phyloP scores from a whole-genome alignment of 768 basidiomycete genomes.

The Termitomyces sp. region DNA sequence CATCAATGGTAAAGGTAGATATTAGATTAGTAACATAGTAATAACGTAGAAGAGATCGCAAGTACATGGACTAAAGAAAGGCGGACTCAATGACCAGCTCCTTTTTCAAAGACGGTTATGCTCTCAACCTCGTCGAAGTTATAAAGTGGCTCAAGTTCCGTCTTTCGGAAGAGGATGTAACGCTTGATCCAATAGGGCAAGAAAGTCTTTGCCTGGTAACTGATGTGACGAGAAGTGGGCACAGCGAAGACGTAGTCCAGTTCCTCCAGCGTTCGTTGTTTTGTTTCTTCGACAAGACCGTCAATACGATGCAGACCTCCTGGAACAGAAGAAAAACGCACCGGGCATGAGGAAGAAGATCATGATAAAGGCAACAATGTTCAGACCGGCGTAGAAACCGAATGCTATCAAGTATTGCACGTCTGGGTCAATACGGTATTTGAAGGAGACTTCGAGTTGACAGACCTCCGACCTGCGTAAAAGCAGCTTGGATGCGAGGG shows the following conservation, averaged over 20 bases:
- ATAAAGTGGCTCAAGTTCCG: constrained; percentile 40
- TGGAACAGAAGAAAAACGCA: constrained; percentile 19
- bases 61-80: not conserved
- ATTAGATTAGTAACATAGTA: no score
- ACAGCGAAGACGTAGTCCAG: constrained; percentile 50
- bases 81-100: constrained; percentile 24
- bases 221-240: constrained; percentile 36
- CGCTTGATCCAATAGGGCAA: constrained; percentile 49
- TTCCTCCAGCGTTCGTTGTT: constrained; percentile 47
- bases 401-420: constrained; percentile 31
- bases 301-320: not conserved
- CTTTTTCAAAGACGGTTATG: constrained; percentile 38
- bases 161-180: constrained; percentile 35
- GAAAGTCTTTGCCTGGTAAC: constrained; percentile 38
- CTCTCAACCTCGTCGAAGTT: constrained; percentile 46
- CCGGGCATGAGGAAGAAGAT: constrained; percentile 54
- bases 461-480: constrained; percentile 34
- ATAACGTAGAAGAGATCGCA: not conserved
- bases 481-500: constrained; percentile 47
- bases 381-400: constrained; percentile 51
- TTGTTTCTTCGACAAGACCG: constrained; percentile 32
- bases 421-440: not conserved
- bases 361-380: constrained; percentile 45
- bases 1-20: no score
- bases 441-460: not conserved